Evolutionary conservation across 441 rosid genomes (phyloP).

Genomic region (Theobroma grandiflorum): DNA sequence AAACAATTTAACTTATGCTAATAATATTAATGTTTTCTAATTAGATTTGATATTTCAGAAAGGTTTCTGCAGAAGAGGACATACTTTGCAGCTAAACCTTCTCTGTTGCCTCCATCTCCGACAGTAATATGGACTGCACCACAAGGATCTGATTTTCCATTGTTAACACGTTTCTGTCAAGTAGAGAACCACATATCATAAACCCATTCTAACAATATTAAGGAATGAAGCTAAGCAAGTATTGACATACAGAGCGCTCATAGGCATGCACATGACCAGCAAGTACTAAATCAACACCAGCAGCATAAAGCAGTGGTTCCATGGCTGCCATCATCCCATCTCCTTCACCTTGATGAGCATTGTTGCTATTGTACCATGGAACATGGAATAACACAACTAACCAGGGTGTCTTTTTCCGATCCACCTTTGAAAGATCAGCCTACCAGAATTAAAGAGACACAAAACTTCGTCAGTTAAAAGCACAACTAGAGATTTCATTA

Average conservation of each 20-base stretch:
- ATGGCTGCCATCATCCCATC: conserved; percentile 78
- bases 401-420: conserved; percentile 91
- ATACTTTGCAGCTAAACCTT: conserved; percentile 89
- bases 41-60: not conserved
- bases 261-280: conserved; percentile 99
- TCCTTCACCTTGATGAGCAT: conserved; percentile 90
- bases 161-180: conserved; percentile 74
- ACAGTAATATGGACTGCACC: conserved; percentile 92
- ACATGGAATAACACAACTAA: conserved; percentile 80
- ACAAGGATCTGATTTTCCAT: conserved; percentile 75
- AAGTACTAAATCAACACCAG: conserved; percentile 76
- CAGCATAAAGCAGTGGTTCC: conserved; percentile 89
- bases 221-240: conserved; percentile 10
- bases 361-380: conserved; percentile 95
- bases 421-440: conserved; percentile 87
- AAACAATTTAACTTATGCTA: not conserved
- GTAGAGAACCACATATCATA: conserved; percentile 25
- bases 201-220: conserved; percentile 27
- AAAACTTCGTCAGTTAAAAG: not conserved
- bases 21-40: not conserved
- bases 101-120: conserved; percentile 97
- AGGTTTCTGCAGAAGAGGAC: conserved; percentile 25
- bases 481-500: not conserved
- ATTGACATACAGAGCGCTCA: conserved; percentile 77
- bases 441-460: conserved; percentile 37